Evolutionary conservation across 2,329 filamentous ascomycete species (phyloP), one percentile per base, ranked within the genome.

Genomic region (Scedosporium dehoogii): DNA sequence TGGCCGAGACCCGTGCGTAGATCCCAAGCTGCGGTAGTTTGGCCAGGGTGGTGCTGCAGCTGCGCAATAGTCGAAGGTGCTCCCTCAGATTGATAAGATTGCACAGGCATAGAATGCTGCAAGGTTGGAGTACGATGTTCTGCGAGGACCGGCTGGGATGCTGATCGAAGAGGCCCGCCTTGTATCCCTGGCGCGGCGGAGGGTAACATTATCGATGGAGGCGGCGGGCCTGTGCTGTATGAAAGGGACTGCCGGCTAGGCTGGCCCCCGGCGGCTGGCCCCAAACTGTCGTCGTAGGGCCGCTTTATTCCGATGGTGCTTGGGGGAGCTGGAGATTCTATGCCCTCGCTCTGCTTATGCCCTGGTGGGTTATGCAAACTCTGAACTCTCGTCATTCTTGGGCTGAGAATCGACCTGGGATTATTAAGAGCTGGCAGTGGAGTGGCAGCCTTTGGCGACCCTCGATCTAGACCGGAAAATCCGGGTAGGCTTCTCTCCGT

Each of bases 381-480:
- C 4, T 55, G 51, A 25, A 55, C 27, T 29, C 56, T 23, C 27
- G 56, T 3, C 29, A 58, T 38, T 5, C 27, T 38, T 42, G 56
- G 56, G 27, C 56, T 58, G 6, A 18, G 5, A 9, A 58, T 33
- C 5, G 27, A 4, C 38, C 56, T 38, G 10, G 56, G 56, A 27
- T 58, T 58, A n/a, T 58, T 58, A n/a, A 58, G 27, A 7, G 56
- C 56, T 42, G 56, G 56, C 56, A 58, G 42, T 18, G 29, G 27
- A 18, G 27, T 21, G 25, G 56, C 56, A 25, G 25, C 7, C 27
- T 41, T 42, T 6, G 56, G 56, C 9, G 56, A 58, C 14, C 29
- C 27, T 58, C 56, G 27, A 10, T 41, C 56, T 21, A 16, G 12
- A 42, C 56, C 27, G 16, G 56, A 14, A 16, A 25, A 41, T 57